These are phyloP conservation scores for Colletotrichum cereale DNA, from an alignment of 2,329 filamentous ascomycete genomes.

Conservation along the genomic window DNA sequence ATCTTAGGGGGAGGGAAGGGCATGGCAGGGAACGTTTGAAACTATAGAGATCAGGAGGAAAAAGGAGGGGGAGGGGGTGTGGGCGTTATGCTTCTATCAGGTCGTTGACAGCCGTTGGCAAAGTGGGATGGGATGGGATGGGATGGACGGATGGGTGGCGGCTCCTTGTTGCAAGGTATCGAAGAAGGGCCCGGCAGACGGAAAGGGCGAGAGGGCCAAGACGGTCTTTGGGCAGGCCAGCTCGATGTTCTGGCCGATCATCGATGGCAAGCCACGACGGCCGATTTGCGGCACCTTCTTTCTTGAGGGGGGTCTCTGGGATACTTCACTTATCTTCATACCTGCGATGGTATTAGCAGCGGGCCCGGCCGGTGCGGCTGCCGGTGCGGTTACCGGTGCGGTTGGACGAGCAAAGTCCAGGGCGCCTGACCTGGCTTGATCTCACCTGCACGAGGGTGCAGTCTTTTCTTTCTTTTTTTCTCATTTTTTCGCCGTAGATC, in stretches of 20 bases:
- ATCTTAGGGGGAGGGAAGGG: not conserved
- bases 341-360: not conserved
- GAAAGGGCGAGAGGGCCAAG: not conserved
- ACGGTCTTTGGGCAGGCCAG: not conserved
- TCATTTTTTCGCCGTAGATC: not conserved
- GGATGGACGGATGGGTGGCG: not conserved
- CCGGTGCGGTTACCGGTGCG: not conserved
- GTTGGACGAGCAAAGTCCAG: constrained; percentile 22
- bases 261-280: constrained; percentile 24
- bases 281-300: constrained; percentile 17
- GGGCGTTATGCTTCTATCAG: constrained; percentile 4
- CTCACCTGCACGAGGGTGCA: not conserved
- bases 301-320: not conserved
- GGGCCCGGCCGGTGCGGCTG: not conserved
- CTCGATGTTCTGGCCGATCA: constrained; percentile 29
- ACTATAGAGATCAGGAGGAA: not conserved
- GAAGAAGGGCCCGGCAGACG: not conserved
- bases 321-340: constrained; percentile 4
- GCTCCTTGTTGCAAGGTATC: not conserved
- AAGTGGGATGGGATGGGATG: not conserved
- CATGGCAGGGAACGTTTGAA: not conserved
- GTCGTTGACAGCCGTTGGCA: constrained; percentile 7
- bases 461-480: too few relatives aligned
- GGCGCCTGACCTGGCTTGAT: not conserved
- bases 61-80: not conserved